Percentiles rank a stretch among this genome's conserved stretches.
Evolutionary conservation across 1,139 yeast species (phyloP).

Genomic region (Suhomyces ambrosiae): DNA sequence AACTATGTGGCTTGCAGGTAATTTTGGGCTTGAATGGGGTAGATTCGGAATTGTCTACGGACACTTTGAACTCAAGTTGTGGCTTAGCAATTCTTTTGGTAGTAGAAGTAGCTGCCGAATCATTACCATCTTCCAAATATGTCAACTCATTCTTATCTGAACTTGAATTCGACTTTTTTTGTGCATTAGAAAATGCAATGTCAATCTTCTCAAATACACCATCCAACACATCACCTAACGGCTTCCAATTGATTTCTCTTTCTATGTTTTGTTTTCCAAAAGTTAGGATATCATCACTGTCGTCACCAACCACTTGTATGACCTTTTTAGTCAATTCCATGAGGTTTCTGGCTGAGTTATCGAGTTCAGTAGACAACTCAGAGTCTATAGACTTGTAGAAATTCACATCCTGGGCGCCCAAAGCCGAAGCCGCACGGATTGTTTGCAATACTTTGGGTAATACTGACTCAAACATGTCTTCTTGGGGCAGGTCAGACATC

Average conservation of each 20-base stretch:
- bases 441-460: constrained; percentile 52
- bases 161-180: constrained; percentile 17
- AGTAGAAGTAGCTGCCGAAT: constrained; percentile 20
- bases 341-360: constrained; percentile 46
- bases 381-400: constrained; percentile 74
- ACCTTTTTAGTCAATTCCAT: constrained; percentile 57
- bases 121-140: constrained; percentile 49
- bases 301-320: constrained; percentile 41
- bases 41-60: constrained; percentile 68
- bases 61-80: constrained; percentile 58
- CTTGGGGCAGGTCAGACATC: constrained; percentile 4
- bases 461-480: constrained; percentile 25
- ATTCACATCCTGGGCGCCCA: constrained; percentile 79
- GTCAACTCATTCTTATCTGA: constrained; percentile 28
- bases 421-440: constrained; percentile 68
- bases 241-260: constrained; percentile 56
- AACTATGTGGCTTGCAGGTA: constrained; percentile 68
- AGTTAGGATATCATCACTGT: constrained; percentile 27
- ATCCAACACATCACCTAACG: constrained; percentile 65
- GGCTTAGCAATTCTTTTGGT: constrained; percentile 63
- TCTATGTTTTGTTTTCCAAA: constrained; percentile 40
- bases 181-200: constrained; percentile 56
- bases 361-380: constrained; percentile 44
- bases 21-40: constrained; percentile 79
- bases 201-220: constrained; percentile 65